These are phyloP conservation scores for Scedosporium boydii DNA, from an alignment of 2,329 filamentous ascomycete species.

Conservation along the genomic window DNA sequence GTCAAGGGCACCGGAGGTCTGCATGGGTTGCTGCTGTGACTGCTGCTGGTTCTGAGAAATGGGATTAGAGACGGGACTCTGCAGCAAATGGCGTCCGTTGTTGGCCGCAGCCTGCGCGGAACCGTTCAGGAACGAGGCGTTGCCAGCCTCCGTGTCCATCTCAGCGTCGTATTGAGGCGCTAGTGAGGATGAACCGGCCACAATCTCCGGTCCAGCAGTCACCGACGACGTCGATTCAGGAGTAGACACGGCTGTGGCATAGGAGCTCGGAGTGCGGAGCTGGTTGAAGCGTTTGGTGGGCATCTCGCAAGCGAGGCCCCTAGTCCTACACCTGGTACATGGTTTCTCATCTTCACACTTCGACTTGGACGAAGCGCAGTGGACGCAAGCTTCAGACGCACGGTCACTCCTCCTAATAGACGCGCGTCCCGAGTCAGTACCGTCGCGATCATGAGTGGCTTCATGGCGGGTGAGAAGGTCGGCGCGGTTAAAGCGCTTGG, in stretches of 20 bases:
- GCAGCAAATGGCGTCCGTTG: background rate
- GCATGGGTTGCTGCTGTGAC: background rate
- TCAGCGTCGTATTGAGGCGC: background rate
- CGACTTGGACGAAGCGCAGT: slow-evolving; percentile 41
- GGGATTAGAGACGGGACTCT: background rate
- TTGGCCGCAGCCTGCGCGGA: background rate
- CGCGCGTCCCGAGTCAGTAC: slow-evolving; percentile 21
- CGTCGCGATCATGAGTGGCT: slow-evolving; percentile 36
- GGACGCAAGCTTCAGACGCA: slow-evolving; percentile 42
- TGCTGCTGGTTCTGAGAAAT: background rate
- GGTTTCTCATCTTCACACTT: slow-evolving; percentile 48
- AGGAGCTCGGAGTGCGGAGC: background rate
- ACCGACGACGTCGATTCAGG: slow-evolving; percentile 2
- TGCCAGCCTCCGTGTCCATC: background rate
- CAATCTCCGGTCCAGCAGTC: background rate
- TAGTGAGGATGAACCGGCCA: background rate
- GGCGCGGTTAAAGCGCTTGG: slow-evolving; percentile 43
- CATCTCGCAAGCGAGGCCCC: slow-evolving; percentile 33
- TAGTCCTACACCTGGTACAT: slow-evolving; percentile 38
- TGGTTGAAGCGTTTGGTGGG: background rate
- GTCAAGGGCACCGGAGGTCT: background rate
- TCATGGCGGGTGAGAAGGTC: slow-evolving; percentile 44
- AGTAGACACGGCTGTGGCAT: background rate
- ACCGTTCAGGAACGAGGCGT: background rate
- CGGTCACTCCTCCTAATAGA: slow-evolving; percentile 35